Base-by-base conservation (phyloP, 2,329 filamentous ascomycete genomes). In the Aureobasidium sp. region DNA sequence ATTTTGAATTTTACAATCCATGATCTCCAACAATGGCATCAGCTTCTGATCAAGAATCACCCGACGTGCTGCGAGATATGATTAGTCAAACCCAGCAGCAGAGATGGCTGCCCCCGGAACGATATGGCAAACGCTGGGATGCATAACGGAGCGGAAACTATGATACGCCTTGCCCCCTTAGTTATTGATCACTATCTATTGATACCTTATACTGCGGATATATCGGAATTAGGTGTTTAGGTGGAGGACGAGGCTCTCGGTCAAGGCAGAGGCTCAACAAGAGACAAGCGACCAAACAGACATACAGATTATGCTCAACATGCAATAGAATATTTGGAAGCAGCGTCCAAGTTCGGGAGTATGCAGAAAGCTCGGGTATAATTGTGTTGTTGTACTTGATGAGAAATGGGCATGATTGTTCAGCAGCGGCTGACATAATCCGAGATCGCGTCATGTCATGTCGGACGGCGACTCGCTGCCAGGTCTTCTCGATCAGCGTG, bases 391-490 rank as follows among this genome's bases (percentile, higher is more conserved):
- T 11, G 14, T 41, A 11, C 2, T 42, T 32, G 27, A 57, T 41
- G 41, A 34, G 25, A 57, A 32, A 54, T 57, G 53, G n/a, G n/a
- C 5, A 13, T 29, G 54, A 58, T 58, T 58, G 54, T 37, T 58
- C 54, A 58, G 54, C 54, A 58, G 25, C 41, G 21, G 54, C 54
- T 58, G 54, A 58, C 54, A 58, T 58, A 58, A 58, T 58, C 54
- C 9, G 21, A 10, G 5, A 47, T 58, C 54, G 54, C 54, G 54
- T 58, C 54, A 58, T 58, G 21, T 25, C 21, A 30, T 45, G 39
- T 29, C 37, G 34, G 21, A 41, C 25, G 50, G 50, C 50, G 50
- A 53, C 50, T 29, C 25, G 27, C 7, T 39, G 13, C 13, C 2
- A 30, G n/a, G n/a, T n/a, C 32, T 21, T 11, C 13, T 14, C 29